A percentile compares a stretch with the other conserved stretches of the same genome.
Conservation (phyloP, 2,329 filamentous ascomycete genomes). For the Pleurostoma richardsiae region DNA sequence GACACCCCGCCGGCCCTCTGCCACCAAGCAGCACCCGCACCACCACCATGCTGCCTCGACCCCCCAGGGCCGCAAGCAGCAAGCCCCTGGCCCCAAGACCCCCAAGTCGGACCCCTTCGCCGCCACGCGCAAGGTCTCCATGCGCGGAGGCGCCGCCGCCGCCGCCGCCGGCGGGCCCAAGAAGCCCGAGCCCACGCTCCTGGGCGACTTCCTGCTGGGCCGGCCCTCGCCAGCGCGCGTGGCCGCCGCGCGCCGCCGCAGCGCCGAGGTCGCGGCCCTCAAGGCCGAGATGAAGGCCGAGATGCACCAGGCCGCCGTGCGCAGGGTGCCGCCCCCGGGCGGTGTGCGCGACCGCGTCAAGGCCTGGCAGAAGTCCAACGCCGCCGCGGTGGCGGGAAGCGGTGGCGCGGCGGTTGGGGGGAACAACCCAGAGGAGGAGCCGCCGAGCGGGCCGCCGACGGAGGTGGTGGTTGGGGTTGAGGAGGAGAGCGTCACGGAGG, state of each 20-base stretch:
- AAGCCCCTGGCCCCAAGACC: slow-evolving; percentile 19
- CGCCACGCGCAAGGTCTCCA: slow-evolving; percentile 19
- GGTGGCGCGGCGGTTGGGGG: slow-evolving; percentile 15
- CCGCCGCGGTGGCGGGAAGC: slow-evolving; percentile 52
- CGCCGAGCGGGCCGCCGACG: slow-evolving; percentile 49
- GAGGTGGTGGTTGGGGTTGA: slow-evolving; percentile 58
- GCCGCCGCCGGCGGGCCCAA: slow-evolving; percentile 17
- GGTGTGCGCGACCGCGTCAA: slow-evolving; percentile 76
- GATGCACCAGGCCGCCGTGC: slow-evolving; percentile 54
- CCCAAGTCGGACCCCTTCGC: slow-evolving; percentile 38
- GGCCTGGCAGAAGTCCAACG: slow-evolving; percentile 78
- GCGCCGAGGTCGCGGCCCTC: slow-evolving; percentile 47
- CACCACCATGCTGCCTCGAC: slow-evolving; percentile 9
- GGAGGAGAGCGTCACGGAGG: slow-evolving; percentile 55
- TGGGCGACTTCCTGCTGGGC: slow-evolving; percentile 54
- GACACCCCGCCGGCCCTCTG: slow-evolving; percentile 5
- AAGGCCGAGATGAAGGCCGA: slow-evolving; percentile 49
- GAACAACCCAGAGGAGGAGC: slow-evolving; percentile 32
- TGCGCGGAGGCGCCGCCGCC: no score
- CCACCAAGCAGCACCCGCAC: slow-evolving; percentile 11
- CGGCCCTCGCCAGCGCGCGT: slow-evolving; percentile 51
- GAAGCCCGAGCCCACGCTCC: slow-evolving; percentile 42
- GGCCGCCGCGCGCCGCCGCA: slow-evolving; percentile 43
- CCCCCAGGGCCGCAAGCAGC: slow-evolving; percentile 18
- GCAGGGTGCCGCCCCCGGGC: slow-evolving; percentile 55